These are phyloP conservation scores for Mycena capillaripes DNA, from an alignment of 768 basidiomycete species.

Conservation along the genomic window DNA sequence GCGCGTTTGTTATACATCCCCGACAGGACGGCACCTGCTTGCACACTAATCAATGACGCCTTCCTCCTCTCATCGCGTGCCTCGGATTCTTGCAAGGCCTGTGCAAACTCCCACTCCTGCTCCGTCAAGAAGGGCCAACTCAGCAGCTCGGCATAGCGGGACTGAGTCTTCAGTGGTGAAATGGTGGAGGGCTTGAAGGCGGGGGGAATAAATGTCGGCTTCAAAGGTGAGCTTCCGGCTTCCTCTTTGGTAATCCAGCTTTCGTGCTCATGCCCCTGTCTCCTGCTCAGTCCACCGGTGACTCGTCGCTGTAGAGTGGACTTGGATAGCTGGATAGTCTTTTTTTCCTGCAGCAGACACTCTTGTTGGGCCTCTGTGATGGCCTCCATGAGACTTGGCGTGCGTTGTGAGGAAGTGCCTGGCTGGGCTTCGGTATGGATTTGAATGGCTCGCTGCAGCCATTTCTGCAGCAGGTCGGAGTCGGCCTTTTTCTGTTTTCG, in stretches of 20 bases:
- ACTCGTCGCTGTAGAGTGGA: background rate
- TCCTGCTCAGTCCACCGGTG: background rate
- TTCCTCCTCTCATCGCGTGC: background rate
- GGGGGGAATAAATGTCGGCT: background rate
- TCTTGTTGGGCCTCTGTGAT: background rate
- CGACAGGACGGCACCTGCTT: too few species aligned
- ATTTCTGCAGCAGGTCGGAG: background rate
- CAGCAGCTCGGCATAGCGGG: background rate
- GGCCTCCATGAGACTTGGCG: background rate
- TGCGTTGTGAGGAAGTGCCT: background rate
- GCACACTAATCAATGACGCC: background rate
- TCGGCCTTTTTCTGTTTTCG: background rate
- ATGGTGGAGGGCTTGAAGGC: background rate
- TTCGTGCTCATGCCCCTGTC: background rate
- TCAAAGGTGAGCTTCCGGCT: background rate
- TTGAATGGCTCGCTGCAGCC: background rate
- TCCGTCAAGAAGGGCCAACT: background rate
- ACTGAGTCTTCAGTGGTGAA: background rate
- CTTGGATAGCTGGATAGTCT: background rate
- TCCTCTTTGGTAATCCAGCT: slow-evolving; percentile 4
- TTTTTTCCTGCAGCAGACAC: background rate
- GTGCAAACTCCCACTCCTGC: background rate
- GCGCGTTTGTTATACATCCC: slow-evolving; percentile 3
- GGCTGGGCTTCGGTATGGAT: background rate
- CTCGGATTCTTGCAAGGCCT: background rate